Conservation (phyloP, 331 rosid species). For the Rosa hybrid region DNA sequence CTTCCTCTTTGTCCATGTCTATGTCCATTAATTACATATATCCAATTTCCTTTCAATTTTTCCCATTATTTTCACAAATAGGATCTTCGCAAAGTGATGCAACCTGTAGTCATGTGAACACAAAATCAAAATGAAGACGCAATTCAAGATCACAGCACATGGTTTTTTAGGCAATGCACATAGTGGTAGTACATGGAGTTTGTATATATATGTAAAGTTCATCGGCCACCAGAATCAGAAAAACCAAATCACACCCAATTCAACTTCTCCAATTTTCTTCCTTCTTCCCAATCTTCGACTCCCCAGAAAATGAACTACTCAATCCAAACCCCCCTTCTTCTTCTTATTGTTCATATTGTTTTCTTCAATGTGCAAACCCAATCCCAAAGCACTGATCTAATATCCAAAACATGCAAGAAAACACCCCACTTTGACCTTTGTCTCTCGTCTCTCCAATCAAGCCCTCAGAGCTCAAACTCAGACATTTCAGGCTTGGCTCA, state of each 20-base stretch:
- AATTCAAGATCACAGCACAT: slow-evolving; percentile 15
- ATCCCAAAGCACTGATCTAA: slow-evolving; percentile 33
- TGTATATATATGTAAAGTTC: not conserved
- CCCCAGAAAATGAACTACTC: not conserved
- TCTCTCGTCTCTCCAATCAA: slow-evolving; percentile 48
- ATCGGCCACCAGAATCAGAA: not conserved
- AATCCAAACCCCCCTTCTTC: slow-evolving; percentile 2
- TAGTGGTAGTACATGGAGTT: not conserved
- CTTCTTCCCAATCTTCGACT: not conserved
- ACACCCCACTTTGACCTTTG: slow-evolving; percentile 67
- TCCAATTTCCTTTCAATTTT: not conserved
- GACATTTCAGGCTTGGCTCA: slow-evolving; percentile 56
- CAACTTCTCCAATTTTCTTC: not conserved
- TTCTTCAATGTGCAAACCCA: slow-evolving; percentile 28
- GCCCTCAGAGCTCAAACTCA: slow-evolving; percentile 46
- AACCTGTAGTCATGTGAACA: slow-evolving; percentile 10
- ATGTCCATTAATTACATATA: not conserved
- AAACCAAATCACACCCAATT: not conserved
- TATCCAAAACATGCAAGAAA: slow-evolving; percentile 48
- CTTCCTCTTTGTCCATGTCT: not conserved
- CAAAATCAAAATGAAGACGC: slow-evolving; percentile 16
- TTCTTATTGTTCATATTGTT: slow-evolving; percentile 20
- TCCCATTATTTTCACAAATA: not conserved
- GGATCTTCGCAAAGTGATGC: not conserved
- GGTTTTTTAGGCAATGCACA: slow-evolving; percentile 13